Conservation (phyloP, 805 yeast species). For the Pichia sporocuriosa region DNA sequence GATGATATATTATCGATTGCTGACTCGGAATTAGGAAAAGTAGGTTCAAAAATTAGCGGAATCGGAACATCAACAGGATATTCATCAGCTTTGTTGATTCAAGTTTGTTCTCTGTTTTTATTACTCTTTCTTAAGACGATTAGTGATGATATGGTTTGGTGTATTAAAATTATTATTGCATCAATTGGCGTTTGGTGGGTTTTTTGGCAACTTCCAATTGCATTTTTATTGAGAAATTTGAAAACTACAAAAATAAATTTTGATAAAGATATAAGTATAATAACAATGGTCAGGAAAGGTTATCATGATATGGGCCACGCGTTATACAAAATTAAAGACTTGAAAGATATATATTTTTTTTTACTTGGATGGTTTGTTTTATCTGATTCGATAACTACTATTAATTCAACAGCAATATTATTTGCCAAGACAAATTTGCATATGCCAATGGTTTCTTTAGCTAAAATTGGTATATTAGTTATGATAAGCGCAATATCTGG, state of each 20-base stretch:
- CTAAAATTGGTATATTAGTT: constrained; percentile 57
- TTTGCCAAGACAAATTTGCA: constrained; percentile 65
- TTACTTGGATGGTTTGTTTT: constrained; percentile 70
- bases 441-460: constrained; percentile 63
- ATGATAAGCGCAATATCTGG: constrained; percentile 65
- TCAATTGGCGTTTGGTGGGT: constrained; percentile 77
- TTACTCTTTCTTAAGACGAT: constrained; percentile 16
- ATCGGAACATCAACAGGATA: constrained; percentile 69
- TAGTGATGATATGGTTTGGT: constrained; percentile 24
- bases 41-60: constrained; percentile 54
- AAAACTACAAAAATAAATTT: background rate
- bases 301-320: constrained; percentile 55
- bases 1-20: background rate
- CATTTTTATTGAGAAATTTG: constrained; percentile 32
- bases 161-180: constrained; percentile 52
- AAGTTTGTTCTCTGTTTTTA: constrained; percentile 48
- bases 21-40: constrained; percentile 24
- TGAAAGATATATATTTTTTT: constrained; percentile 61
- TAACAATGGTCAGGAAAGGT: constrained; percentile 34
- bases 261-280: background rate
- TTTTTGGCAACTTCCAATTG: constrained; percentile 58
- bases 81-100: constrained; percentile 61
- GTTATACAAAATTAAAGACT: constrained; percentile 48
- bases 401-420: constrained; percentile 70
- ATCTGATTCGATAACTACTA: constrained; percentile 70